These are phyloP conservation scores for Hericium erinaceus DNA, from an alignment of 768 basidiomycete species.

Conservation along the genomic window DNA sequence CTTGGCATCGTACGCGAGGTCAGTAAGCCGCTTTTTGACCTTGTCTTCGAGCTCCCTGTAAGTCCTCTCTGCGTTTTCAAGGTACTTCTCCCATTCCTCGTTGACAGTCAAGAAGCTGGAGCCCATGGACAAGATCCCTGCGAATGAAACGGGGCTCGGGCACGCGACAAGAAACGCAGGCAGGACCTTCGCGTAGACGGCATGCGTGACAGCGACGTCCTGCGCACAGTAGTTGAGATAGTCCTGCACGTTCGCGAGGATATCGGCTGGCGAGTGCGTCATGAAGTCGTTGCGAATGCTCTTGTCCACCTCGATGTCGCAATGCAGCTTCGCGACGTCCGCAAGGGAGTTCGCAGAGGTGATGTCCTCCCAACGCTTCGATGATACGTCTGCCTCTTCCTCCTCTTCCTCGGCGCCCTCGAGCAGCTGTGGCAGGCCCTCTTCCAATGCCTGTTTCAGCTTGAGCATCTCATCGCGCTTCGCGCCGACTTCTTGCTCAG, in stretches of 20 bases:
- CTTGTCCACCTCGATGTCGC: slow-evolving; percentile 73
- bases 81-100: slow-evolving; percentile 78
- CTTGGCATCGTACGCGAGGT: slow-evolving; percentile 55
- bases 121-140: slow-evolving; percentile 87
- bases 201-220: slow-evolving; percentile 81
- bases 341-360: slow-evolving; percentile 87
- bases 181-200: slow-evolving; percentile 66
- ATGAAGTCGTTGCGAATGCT: slow-evolving; percentile 69
- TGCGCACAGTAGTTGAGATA: slow-evolving; percentile 80
- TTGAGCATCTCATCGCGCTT: slow-evolving; percentile 28
- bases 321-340: slow-evolving; percentile 88
- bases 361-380: slow-evolving; percentile 84
- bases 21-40: slow-evolving; percentile 50
- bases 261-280: slow-evolving; percentile 52
- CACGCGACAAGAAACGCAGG: slow-evolving; percentile 78
- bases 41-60: slow-evolving; percentile 64
- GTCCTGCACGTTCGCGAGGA: slow-evolving; percentile 54
- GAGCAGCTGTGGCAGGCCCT: slow-evolving; percentile 27
- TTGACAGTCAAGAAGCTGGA: slow-evolving; percentile 88
- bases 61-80: slow-evolving; percentile 65
- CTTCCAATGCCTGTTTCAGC: slow-evolving; percentile 29
- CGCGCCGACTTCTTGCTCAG: slow-evolving; percentile 31
- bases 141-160: slow-evolving; percentile 88
- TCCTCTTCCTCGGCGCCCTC: slow-evolving; percentile 35
- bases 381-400: slow-evolving; percentile 25